Evolutionary conservation across 1,284 basidiomycete species (phyloP), one percentile per base, ranked within the genome.

Genomic region (Sporisorium graminicola): DNA sequence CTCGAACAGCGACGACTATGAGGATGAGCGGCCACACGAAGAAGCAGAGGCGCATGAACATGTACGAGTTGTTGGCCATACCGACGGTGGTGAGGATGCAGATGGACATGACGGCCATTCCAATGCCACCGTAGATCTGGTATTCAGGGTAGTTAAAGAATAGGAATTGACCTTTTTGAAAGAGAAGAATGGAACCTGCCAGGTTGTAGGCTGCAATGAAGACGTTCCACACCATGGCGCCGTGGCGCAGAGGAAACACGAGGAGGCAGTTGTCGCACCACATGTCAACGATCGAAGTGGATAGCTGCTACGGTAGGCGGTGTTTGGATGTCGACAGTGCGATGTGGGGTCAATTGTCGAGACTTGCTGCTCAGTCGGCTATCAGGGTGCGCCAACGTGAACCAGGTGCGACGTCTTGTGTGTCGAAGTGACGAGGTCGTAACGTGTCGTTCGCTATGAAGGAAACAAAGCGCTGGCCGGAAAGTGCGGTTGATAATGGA

Each of bases 1-100:
- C 91, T 71, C 92, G 89, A 62, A 92, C 86, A 27, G 90, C 90
- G 77, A 87, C 88, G 67, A 91, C 88, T 82, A 92, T 87, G 78
- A 93, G 90, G 70, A 92, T 79, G 83, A 92, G 89, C 4, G 91
- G 91, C 91, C 91, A 92, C 44, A 92, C 74, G 86, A 91, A 90
- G 83, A 90, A 90, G 86, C 88, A 88, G 10, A 90, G 90, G 71
- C 91, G 88, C 71, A 89, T 89, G 89, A 90, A 92, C 81, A 90
- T 89, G 87, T 91, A 92, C 86, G 90, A 86, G 77, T 91, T 91
- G 86, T 91, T 92, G 51, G 90, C 90, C 59, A 92, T 88, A 37
- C 91, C 91, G 65, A 91, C 85, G 75, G 90, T 88, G 65, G 88
- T 90, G 77, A 92, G 87, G 59, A 90, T 79, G 62, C 91, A 90